These are phyloP conservation scores for Durotheca rogersii DNA, from an alignment of 495 filamentous ascomycete genomes.

Conservation along the genomic window DNA sequence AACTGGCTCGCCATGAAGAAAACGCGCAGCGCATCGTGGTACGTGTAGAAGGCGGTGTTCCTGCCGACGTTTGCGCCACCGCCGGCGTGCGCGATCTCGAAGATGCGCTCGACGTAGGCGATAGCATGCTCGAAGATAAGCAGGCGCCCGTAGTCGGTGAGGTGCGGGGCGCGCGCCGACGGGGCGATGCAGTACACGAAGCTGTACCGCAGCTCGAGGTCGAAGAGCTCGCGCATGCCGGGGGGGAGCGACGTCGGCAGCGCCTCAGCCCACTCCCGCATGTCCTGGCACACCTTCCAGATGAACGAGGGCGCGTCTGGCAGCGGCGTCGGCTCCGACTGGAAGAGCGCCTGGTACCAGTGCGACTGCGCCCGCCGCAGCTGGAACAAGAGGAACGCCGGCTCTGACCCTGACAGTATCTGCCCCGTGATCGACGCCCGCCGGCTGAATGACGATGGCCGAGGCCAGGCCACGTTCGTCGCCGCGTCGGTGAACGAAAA, in stretches of 20 bases:
- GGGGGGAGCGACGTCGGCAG: conserved; percentile 59
- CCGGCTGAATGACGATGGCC: conserved; percentile 36
- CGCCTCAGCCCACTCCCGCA: conserved; percentile 65
- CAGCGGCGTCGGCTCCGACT: conserved; percentile 61
- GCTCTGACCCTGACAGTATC: conserved; percentile 50
- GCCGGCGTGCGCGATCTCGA: conserved; percentile 53
- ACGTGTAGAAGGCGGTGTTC: conserved; percentile 63
- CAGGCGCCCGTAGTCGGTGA: conserved; percentile 65
- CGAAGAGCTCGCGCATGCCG: conserved; percentile 66
- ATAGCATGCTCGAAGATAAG: conserved; percentile 82
- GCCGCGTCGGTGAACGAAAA: conserved; percentile 93
- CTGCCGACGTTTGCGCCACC: no score
- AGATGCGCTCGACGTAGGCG: conserved; percentile 65
- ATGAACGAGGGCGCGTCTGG: conserved; percentile 59
- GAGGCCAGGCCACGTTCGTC: conserved; percentile 64
- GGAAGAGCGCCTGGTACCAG: conserved; percentile 81
- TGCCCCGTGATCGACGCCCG: conserved; percentile 39
- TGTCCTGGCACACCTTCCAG: conserved; percentile 62
- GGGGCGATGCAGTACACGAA: conserved; percentile 82
- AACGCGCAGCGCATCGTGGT: conserved; percentile 69
- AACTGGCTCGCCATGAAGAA: conserved; percentile 73
- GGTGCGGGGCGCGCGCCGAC: conserved; percentile 61
- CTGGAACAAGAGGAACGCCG: conserved; percentile 65
- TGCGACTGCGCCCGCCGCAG: conserved; percentile 75
- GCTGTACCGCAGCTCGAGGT: conserved; percentile 80